These are phyloP conservation scores for Triticum aestivum DNA, from an alignment of 176 grass and related monocot genomes.

Conservation along the genomic window IWGSC_CS_RefSeq_v2.1 NC_057797.1:8693790-8694289, in stretches of 20 bases:
- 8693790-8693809: background rate
- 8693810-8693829: background rate
- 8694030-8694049: no score
- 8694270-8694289: conserved; percentile 31
- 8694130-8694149: background rate
- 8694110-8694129: background rate
- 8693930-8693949: background rate
- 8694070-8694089: background rate
- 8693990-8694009: background rate
- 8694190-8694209: conserved; percentile 44
- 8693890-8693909: background rate
- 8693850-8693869: background rate
- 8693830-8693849: background rate
- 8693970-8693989: background rate
- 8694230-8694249: conserved; percentile 1
- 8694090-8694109: background rate
- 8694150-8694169: background rate
- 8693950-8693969: background rate
- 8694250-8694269: conserved; percentile 17
- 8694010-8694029: no score
- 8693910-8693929: background rate
- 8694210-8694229: background rate
- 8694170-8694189: conserved; percentile 29
- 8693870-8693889: background rate
- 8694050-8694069: background rate